Evolutionary conservation across 768 basidiomycete genomes (phyloP), one percentile per base, ranked within the genome.

Genomic region (Paxillus ammoniavirescens): DNA sequence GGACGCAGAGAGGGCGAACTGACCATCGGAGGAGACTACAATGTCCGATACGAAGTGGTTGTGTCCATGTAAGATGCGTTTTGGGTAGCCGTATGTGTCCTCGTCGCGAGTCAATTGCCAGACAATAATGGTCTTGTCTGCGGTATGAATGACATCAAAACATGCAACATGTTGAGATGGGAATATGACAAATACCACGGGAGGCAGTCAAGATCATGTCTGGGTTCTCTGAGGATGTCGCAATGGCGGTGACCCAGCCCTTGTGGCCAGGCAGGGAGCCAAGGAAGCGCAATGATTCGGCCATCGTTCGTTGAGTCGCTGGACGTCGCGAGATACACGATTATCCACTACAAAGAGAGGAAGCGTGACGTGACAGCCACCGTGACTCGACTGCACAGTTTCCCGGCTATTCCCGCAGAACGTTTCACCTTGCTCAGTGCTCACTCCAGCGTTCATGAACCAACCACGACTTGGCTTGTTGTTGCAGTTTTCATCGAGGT

Each of bases 121-220:
- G 70, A 98, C 94, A 71, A 99, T 98, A 80, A 98, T 92, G 52
- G 93, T 97, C 85, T 97, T 98, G 89, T 99, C 97, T 96, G 72
- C 58, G 60, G 58, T 59, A 42, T 51, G 49, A 38, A 35, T 47
- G 28, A 23, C 2, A 61, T 60, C 55, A 65, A 61, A 62, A 64
- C 54, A 47, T 58, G 54, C 41, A 54, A 52, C 21, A 41, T 56
- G 9, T 42, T 10, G 33, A 40, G 28, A 33, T 46, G 50, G 42
- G 52, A 56, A 48, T 8, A 36, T 37, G 51, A 54, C 42, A 75
- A 65, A 64, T 81, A 97, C 94, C 94, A 78, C 97, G 86, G 59
- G 97, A 98, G 61, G 95, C 93, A 61, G 95, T 97, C 74, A 99
- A 77, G 75, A 99, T 95, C 89, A 97, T 92, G 74, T 99, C 95